These are phyloP conservation scores for Fomitiporia mediterranea DNA, from an alignment of 1,284 basidiomycete species.

Conservation along the genomic window DNA sequence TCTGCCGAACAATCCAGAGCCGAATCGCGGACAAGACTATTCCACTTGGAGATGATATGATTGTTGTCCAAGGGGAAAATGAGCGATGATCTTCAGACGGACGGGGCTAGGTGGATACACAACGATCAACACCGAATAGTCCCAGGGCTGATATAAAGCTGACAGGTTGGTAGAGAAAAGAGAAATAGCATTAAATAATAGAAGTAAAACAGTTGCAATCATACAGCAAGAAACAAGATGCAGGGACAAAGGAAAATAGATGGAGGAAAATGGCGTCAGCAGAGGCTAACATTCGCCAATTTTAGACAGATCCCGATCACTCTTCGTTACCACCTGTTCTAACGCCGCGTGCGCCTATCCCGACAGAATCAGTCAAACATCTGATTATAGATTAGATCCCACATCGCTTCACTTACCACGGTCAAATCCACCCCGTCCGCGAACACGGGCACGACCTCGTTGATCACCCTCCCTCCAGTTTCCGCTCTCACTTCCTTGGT, in stretches of 20 bases:
- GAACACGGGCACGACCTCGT: slow-evolving; percentile 39
- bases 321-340: slow-evolving; percentile 5
- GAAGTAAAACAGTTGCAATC: slow-evolving; percentile 2
- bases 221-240: slow-evolving; percentile 4
- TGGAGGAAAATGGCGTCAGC: no score
- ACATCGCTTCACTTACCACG: slow-evolving; percentile 12
- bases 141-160: no score
- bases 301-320: neutral
- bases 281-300: neutral
- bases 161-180: neutral
- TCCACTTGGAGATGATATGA: neutral
- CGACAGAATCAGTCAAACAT: slow-evolving; percentile 3
- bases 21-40: neutral
- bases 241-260: neutral
- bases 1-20: no score
- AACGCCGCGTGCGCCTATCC: slow-evolving; percentile 8
- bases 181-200: slow-evolving; percentile 6
- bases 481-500: slow-evolving; percentile 32
- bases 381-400: no score
- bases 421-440: slow-evolving; percentile 35
- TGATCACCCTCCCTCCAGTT: slow-evolving; percentile 36
- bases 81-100: neutral
- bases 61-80: no score
- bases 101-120: no score
- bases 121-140: no score